Base-by-base conservation (phyloP, 495 filamentous ascomycete species). In the Neurospora sp. region DNA sequence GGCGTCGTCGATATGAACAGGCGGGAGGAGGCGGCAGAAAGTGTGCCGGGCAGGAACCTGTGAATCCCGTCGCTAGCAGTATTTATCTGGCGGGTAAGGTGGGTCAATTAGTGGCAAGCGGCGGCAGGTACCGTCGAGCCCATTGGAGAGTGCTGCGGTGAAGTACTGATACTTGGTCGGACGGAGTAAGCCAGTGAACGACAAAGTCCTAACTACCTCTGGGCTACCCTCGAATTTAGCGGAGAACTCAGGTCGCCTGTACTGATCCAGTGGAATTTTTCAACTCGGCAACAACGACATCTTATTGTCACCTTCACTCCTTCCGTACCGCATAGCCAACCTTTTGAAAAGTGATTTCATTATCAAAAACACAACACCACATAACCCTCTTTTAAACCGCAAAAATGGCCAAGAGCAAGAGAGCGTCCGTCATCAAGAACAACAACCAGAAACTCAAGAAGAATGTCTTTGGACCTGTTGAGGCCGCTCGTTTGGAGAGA, bases 401-500 rank as follows among this genome's bases (percentile, higher is more conserved):
- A 78, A 87, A 73, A 73, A 97, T 97, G 94, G 94, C 94, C 3
- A 97, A 96, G 77, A 90, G 92, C 78, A 82, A 90, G 68, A 86
- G 94, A 76, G 85, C 94, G 48, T 93, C 90, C 75, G 83, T 85
- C 69, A 87, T 86, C 75, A 97, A 97, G 85, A 83, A 87, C 75
- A 95, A 97, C 83, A 90, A 91, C 78, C 85, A 87, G 71, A 89
- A 85, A 71, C 85, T 97, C 65, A 93, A 94, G 80, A 84, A 86
- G 71, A 90, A 86, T 70, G 89, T 97, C 73, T 97, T 96, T 79
- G 90, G 89, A 0, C 94, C 94, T 10, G 87, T 89, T 59, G 92
- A 93, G 76, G 80, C 85, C 76, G 94, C 91, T 44, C 87, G 94
- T 70, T 90, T 88, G 59, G 89, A 92, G 79, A 88, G 94, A 75